phyloP scores from a whole-genome alignment of 1,139 yeast species.

The Nakaseomyces nivariensis region DNA sequence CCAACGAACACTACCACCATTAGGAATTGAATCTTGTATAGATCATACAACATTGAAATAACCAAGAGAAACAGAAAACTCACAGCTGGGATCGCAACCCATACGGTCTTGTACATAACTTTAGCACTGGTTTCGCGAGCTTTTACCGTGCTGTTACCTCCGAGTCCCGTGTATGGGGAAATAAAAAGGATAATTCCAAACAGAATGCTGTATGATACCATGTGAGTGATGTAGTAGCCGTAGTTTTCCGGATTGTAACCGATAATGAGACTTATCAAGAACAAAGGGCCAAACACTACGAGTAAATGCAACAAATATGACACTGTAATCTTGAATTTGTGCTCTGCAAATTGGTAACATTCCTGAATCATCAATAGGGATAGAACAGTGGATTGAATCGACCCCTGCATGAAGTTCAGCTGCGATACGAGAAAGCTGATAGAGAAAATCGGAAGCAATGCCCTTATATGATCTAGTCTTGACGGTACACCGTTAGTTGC shows the following conservation, averaged over 20 bases:
- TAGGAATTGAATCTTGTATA: slow-evolving; percentile 15
- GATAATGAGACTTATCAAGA: not conserved
- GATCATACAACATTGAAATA: slow-evolving; percentile 6
- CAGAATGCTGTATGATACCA: not conserved
- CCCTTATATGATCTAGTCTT: slow-evolving; percentile 4
- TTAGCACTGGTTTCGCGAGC: not conserved
- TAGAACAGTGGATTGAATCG: slow-evolving; percentile 22
- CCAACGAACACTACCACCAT: slow-evolving; percentile 23
- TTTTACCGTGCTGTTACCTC: not conserved
- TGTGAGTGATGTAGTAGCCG: not conserved
- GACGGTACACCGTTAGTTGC: not conserved
- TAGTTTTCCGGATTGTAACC: not conserved
- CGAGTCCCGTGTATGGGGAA: not conserved
- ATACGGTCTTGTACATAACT: not conserved
- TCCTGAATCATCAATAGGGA: slow-evolving; percentile 11
- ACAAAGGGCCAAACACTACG: not conserved
- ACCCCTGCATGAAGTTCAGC: slow-evolving; percentile 18
- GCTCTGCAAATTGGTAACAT: not conserved
- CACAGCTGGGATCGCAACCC: slow-evolving; percentile 2
- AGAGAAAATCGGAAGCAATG: slow-evolving; percentile 11
- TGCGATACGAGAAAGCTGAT: slow-evolving; percentile 14
- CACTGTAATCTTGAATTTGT: not conserved
- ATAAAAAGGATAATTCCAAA: not conserved
- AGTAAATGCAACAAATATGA: not conserved
- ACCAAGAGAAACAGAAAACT: slow-evolving; percentile 6